Base-by-base conservation (phyloP, 2,329 filamentous ascomycete genomes). In the Xylaria arbuscula region DNA sequence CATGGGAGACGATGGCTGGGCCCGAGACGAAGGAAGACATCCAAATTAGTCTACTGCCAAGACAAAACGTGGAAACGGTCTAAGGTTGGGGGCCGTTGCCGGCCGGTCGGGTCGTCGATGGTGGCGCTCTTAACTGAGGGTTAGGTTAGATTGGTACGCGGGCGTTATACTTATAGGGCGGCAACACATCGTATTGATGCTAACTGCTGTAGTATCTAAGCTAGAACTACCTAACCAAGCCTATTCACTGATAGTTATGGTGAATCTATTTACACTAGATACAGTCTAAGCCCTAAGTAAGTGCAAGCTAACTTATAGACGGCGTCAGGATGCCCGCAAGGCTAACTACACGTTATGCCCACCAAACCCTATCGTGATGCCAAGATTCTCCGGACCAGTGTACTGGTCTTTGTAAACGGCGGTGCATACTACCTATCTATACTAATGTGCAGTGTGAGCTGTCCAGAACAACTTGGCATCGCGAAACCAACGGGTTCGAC, bases 41-140 rank as follows among this genome's bases (percentile, higher is more conserved):
- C 54, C 13, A 17, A 15, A 2, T 53, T 34, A 13, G 36, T 63
- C 40, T 38, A 47, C 13, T 63, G 32, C 22, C 38, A 59, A 50
- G 54, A 51, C 54, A 53, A 53, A 64, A 32, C 22, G 24, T 24
- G 11, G 17, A 45, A 51, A 22, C 19, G 54, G 42, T 40, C 61
- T 38, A 28, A 28, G 24, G 22, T 34, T 47, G 28, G 34, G 54
- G 54, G 13, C 42, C 36, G 32, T 15, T 47, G 38, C 38, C 38
- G 55, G 22, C 54, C 22, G 36, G 45, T 45, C 17, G 38, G 11
- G 36, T 51, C 48, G 53, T 22, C 19, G 54, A 36, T 56, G 28
- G 28, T 45, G 61, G 53, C 61, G 61, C 17, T 57, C 11, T 47
- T 24, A 28, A 17, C 40, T 17, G 40, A 15, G 15, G 7, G 10